Conservation (phyloP, 1,284 basidiomycete genomes). For the Apiotrichum porosum region DNA sequence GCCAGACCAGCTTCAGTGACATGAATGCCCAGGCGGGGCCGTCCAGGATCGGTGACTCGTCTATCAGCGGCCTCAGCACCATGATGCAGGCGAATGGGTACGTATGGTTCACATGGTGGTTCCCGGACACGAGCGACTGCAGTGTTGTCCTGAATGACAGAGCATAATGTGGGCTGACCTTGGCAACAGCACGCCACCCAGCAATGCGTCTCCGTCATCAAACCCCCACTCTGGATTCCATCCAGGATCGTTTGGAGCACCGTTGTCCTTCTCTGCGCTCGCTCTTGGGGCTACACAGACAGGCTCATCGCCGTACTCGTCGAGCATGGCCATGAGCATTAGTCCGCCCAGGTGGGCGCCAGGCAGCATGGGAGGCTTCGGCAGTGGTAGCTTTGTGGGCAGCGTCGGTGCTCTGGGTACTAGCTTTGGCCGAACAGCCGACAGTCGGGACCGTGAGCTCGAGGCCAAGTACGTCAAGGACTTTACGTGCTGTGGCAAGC, state of each 20-base stretch:
- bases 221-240: conserved; percentile 32
- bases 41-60: conserved; percentile 4
- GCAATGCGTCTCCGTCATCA: conserved; percentile 12
- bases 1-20: conserved; percentile 4
- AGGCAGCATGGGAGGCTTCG: conserved; percentile 17
- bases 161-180: neutral
- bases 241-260: conserved; percentile 34
- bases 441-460: conserved; percentile 41
- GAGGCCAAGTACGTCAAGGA: conserved; percentile 49
- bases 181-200: conserved; percentile 8
- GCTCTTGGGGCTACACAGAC: conserved; percentile 27
- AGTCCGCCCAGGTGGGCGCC: conserved; percentile 41
- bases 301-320: conserved; percentile 24
- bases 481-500: conserved; percentile 48
- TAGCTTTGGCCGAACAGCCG: conserved; percentile 38
- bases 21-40: conserved; percentile 3
- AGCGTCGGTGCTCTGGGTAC: conserved; percentile 39
- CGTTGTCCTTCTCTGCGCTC: conserved; percentile 29
- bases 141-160: too few relatives aligned
- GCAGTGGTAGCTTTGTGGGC: conserved; percentile 34
- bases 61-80: conserved; percentile 8
- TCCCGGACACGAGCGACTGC: neutral
- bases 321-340: conserved; percentile 41
- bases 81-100: conserved; percentile 12
- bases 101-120: neutral